Evolutionary conservation across 768 basidiomycete genomes (phyloP), one percentile per base, ranked within the genome.

Genomic region (Hypholoma fasciculare): DNA sequence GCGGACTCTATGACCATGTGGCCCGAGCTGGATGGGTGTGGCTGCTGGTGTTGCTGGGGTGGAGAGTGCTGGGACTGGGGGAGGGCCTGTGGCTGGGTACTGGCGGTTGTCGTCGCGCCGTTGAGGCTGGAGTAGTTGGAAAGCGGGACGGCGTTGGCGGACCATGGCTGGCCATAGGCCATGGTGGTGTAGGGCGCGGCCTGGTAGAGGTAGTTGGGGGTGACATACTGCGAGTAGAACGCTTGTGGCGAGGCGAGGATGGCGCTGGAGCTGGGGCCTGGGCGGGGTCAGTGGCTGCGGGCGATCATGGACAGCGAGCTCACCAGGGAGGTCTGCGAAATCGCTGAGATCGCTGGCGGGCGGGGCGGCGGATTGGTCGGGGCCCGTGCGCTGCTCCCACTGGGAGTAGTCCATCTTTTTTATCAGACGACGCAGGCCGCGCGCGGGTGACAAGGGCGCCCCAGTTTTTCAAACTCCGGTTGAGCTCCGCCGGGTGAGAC

Each of bases 111-210:
- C 11, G 87, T 89, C n/a, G 89, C 88, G 14, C 88, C 89, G 68
- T 91, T 90, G 49, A 91, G 72, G 47, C 85, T 84, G n/a, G 90
- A 92, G 60, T 90, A 92, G 58, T 74, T 85, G 13, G 90, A 90
- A 27, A 92, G 69, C 0, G 90, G 90, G 1, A 90, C 73, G 43
- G 72, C 56, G 7, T 69, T 49, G 26, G 60, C 68, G 7, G 70
- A 63, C 84, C 85, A 87, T 7, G 76, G 65, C 2, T 78, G 64
- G n/a, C 82, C 80, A 58, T 87, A 89, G 1, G 80, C 67, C 65
- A 84, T 78, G 6, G 81, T 76, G 59, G 82, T 81, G 68, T 80
- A 85, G 13, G 81, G 79, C 3, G 77, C 56, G 12, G 58, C 74
- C 3, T 77, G 69, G 27, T 78, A 74, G 54, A 76, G 80, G 63